phyloP scores from a whole-genome alignment of 352 stramenopile genomes.

The Blastocystis sp. region DNA sequence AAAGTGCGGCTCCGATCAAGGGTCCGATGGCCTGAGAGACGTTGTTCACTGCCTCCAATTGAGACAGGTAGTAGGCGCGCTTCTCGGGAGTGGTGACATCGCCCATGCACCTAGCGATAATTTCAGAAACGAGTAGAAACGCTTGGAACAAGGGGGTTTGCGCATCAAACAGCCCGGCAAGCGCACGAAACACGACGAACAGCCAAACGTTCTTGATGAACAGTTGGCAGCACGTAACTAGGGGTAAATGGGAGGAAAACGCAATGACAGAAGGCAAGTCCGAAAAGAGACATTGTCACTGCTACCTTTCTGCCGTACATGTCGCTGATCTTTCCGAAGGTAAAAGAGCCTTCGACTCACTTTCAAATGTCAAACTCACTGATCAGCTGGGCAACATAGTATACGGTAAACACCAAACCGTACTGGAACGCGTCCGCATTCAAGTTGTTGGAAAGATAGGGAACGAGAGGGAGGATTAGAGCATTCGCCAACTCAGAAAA shows the following conservation, averaged over 20 bases:
- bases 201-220: slow-evolving; percentile 24
- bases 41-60: slow-evolving; percentile 63
- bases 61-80: slow-evolving; percentile 42
- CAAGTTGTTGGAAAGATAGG: slow-evolving; percentile 46
- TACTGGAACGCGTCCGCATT: slow-evolving; percentile 35
- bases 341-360: slow-evolving; percentile 19
- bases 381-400: slow-evolving; percentile 60
- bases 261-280: slow-evolving; percentile 22
- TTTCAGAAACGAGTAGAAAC: not conserved
- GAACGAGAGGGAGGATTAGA: slow-evolving; percentile 48
- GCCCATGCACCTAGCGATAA: slow-evolving; percentile 17
- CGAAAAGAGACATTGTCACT: not conserved
- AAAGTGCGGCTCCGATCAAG: slow-evolving; percentile 8
- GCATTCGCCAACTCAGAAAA: slow-evolving; percentile 53
- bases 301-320: slow-evolving; percentile 33
- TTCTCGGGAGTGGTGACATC: slow-evolving; percentile 22
- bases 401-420: slow-evolving; percentile 46
- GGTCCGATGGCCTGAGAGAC: slow-evolving; percentile 22
- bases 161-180: slow-evolving; percentile 53
- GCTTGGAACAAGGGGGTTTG: slow-evolving; percentile 40
- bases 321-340: slow-evolving; percentile 37
- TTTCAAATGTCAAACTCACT: not conserved
- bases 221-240: slow-evolving; percentile 48
- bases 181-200: slow-evolving; percentile 28
- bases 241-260: not conserved